Conservation (phyloP, 176 grass and related monocot genomes). For the Puya raimondii region DNA sequence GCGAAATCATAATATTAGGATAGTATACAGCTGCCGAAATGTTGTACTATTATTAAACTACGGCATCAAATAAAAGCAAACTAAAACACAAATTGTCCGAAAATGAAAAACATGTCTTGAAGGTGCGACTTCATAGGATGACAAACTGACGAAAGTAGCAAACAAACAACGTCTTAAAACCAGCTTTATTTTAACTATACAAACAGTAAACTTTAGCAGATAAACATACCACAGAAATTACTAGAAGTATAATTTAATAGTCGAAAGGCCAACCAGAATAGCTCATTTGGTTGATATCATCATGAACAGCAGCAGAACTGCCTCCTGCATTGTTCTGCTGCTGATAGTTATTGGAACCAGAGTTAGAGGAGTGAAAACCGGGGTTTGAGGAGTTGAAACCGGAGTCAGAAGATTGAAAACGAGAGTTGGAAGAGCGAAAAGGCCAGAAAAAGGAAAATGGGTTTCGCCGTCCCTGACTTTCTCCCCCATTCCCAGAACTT, state of each 20-base stretch:
- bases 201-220: conserved; percentile 1
- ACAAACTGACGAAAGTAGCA: too few relatives aligned
- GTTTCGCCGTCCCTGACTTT: conserved; percentile 15
- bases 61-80: too few relatives aligned
- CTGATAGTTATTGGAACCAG: background rate
- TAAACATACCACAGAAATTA: background rate
- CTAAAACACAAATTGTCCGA: too few relatives aligned
- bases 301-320: conserved; percentile 4
- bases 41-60: too few relatives aligned
- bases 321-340: background rate
- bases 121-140: too few relatives aligned
- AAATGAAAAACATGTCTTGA: too few relatives aligned
- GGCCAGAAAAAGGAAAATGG: conserved; percentile 11
- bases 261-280: conserved; percentile 26
- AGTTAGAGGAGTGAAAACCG: background rate
- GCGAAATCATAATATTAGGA: too few relatives aligned
- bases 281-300: conserved; percentile 18
- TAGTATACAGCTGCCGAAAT: too few relatives aligned
- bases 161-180: background rate
- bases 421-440: conserved; percentile 3
- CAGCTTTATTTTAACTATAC: background rate
- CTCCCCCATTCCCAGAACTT: conserved; percentile 4
- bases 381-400: background rate
- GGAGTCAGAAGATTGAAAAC: background rate
- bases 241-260: conserved; percentile 14